These are phyloP conservation scores for Mortierella sp. DNA, from an alignment of 371 early-diverging fungal genomes.

Conservation along the genomic window DNA sequence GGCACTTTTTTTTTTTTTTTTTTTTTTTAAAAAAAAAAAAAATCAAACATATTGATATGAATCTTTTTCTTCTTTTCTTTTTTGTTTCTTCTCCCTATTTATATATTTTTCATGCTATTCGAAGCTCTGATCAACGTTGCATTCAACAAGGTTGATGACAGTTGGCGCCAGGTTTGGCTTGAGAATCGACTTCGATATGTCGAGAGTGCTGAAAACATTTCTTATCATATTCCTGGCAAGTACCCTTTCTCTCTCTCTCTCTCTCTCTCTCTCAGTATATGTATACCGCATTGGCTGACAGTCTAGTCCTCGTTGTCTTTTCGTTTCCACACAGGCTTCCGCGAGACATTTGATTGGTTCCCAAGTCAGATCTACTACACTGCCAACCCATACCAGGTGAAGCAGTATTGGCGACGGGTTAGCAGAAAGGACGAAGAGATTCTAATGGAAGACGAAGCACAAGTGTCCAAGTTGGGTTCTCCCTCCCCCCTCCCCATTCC, in stretches of 20 bases:
- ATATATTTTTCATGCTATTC: too few relatives aligned
- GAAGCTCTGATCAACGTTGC: constrained; percentile 27
- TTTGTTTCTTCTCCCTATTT: not conserved
- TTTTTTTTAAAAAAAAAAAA: too few relatives aligned
- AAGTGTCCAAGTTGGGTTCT: too few relatives aligned
- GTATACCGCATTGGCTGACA: too few relatives aligned
- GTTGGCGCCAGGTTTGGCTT: constrained; percentile 24
- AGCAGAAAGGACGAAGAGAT: too few relatives aligned
- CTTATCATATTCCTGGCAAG: constrained; percentile 16
- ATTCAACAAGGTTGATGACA: constrained; percentile 21
- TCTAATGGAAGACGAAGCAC: too few relatives aligned
- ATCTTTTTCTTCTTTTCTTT: not conserved
- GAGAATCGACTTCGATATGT: constrained; percentile 21
- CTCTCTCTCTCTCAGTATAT: too few relatives aligned
- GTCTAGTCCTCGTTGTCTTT: not conserved
- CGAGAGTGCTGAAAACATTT: constrained; percentile 29
- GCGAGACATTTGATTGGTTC: constrained; percentile 9
- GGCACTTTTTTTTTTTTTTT: not conserved
- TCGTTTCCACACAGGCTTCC: constrained; percentile 9
- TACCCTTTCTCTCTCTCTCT: too few relatives aligned
- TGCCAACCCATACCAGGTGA: not conserved
- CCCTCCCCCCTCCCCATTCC: too few relatives aligned
- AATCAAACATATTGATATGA: not conserved
- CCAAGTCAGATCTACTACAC: constrained; percentile 14
- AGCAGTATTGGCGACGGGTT: not conserved